Evolutionary conservation across 2,329 filamentous ascomycete species (phyloP), one percentile per base, ranked within the genome.

Genomic region (Phialophora tarda): DNA sequence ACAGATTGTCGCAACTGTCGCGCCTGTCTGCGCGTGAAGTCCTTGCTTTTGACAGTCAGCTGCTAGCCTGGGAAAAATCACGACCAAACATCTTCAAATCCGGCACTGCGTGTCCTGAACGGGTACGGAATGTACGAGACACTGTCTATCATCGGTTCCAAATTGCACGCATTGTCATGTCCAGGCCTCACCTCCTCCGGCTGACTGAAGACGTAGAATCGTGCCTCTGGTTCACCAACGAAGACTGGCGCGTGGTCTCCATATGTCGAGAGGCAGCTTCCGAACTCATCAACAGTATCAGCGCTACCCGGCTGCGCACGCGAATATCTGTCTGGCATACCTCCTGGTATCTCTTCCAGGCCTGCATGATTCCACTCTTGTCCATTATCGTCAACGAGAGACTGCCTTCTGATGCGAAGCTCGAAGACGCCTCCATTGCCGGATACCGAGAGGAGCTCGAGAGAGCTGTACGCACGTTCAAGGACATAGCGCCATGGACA

Each of bases 281-380:
- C 4, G 51, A 54, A 12, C 21, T 62, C 38, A 47, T 62, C 48
- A 38, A 62, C 38, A 12, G 17, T 21, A 54, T 62, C 24, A 26
- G 30, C 32, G 30, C 59, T 26, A 26, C 21, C 48, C 51, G 28
- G 24, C 32, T 21, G n/a, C 59, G 50, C 51, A 51, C 48, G n/a
- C 54, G 59, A 47, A 32, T 54, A 24, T 62, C 59, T 14, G 59
- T 62, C 23, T 62, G 59, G 59, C 59, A 62, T 24, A 34, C 59
- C 14, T 53, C 59, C 23, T 62, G 47, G 17, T 38, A 50, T 12
- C 59, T 62, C 23, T 62, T 62, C 24, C 59, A 62, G 24, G 59
- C 59, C 12, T 62, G 59, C 50, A 24, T 62, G 59, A 47, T 62
- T 55, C 51, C 51, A 14, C 34, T 62, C 24, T 32, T 62, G 11